phyloP scores from a whole-genome alignment of 23 red algal species.

The Chondrus crispus region DNA sequence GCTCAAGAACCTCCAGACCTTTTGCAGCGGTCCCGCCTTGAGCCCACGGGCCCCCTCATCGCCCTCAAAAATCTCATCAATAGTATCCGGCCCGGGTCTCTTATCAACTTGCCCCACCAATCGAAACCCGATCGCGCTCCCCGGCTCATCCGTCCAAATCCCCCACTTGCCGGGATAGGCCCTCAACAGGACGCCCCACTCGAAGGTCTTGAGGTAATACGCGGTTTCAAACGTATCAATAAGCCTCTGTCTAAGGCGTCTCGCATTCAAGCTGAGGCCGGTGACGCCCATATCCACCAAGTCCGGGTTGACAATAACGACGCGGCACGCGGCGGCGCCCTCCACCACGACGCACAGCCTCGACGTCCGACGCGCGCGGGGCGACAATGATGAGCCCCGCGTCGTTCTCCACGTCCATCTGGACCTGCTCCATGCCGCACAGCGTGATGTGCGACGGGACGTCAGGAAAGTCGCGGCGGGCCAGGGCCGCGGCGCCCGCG shows the following conservation, averaged over 20 bases:
- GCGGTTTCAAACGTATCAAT: conserved; percentile 64
- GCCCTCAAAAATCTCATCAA: conserved; percentile 21
- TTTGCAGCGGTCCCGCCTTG: background rate
- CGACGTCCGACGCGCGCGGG: conserved; percentile 80
- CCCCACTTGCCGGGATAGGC: conserved; percentile 55
- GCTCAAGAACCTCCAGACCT: conserved; percentile 18
- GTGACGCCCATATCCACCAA: conserved; percentile 96
- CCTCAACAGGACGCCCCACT: conserved; percentile 74
- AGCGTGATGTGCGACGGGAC: background rate
- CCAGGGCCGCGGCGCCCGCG: conserved; percentile 80
- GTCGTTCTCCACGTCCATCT: background rate
- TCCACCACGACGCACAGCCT: conserved; percentile 38
- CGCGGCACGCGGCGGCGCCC: conserved; percentile 23
- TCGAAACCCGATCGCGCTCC: background rate
- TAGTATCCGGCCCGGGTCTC: background rate
- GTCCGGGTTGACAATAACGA: conserved; percentile 83
- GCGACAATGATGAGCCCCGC: conserved; percentile 54
- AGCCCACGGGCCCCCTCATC: background rate
- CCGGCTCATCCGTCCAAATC: conserved; percentile 61
- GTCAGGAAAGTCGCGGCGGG: conserved; percentile 41
- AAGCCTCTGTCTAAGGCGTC: conserved; percentile 56
- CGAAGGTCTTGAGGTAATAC: conserved; percentile 65
- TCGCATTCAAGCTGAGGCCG: conserved; percentile 79
- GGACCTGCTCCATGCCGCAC: conserved; percentile 23
- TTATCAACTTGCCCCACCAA: background rate